Base-by-base conservation (phyloP, 2,329 filamentous ascomycete genomes). In the Nothomitra cinnamomea region DNA sequence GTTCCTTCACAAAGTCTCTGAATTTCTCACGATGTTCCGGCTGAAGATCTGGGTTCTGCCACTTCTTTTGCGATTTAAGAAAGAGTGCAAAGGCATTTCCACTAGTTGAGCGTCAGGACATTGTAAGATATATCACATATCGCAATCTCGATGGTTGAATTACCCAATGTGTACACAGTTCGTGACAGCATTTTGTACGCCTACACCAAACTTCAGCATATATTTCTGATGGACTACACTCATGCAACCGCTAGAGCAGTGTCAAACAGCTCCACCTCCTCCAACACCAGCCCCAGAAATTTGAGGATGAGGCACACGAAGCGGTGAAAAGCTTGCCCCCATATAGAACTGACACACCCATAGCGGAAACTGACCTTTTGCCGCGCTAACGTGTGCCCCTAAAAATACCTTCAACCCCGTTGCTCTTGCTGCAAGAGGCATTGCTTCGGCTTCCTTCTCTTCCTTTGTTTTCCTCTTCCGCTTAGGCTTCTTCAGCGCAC, bases 71-170 rank as follows among this genome's bases (percentile, higher is more conserved):
- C 0, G 87, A 94, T 66, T 96, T 96, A 60, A 98, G 76, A 70
- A 98, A 98, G 19, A 96, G 74, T 2, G 92, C 92, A 61, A 96
- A 94, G 8, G 89, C 80, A 65, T 96, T 98, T 57, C 85, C 89
- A 53, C 89, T 75, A 51, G 57, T 62, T 42, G 70, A 60, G 49
- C 28, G 17, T 50, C 28, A 55, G n/a, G 41, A 52, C 17, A 19
- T 49, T 5, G n/a, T n/a, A 15, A n/a, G 50, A 12, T 21, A 28
- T 48, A 2, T 41, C 2, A 22, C 2, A 43, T 24, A n/a, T 19
- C 8, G 10, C 4, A 38, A 19, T 7, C 1, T 3, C 19, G n/a
- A n/a, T n/a, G n/a, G n/a, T n/a, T 6, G 47, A 63, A 63, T 59
- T 63, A 75, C 73, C 76, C 89, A 58, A 95, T 88, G 51, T 87